These are phyloP conservation scores for Pseudozyma sp. DNA, from an alignment of 1,284 basidiomycete species.

Conservation along the genomic window DNA sequence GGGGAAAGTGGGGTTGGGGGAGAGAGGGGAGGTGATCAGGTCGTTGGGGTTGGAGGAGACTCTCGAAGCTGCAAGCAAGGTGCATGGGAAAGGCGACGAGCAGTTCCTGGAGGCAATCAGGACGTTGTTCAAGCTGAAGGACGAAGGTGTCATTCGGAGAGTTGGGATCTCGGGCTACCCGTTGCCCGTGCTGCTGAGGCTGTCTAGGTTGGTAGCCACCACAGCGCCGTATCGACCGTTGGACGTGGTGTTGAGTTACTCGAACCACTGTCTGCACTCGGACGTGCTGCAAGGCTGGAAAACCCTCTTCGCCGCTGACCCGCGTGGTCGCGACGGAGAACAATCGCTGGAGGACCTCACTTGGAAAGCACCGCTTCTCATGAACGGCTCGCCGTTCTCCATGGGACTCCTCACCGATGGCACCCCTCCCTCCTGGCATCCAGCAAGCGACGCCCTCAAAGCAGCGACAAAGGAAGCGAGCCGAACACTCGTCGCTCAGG, in stretches of 20 bases:
- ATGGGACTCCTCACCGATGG: conserved; percentile 86
- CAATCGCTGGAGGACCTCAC: conserved; percentile 14
- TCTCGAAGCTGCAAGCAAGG: conserved; percentile 74
- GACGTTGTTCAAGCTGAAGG: conserved; percentile 80
- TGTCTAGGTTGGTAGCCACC: conserved; percentile 77
- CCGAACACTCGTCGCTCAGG: conserved; percentile 23
- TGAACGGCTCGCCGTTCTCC: conserved; percentile 88
- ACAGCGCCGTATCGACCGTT: conserved; percentile 65
- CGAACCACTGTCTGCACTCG: conserved; percentile 64
- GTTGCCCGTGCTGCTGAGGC: conserved; percentile 85
- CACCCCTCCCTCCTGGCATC: conserved; percentile 84
- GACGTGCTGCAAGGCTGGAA: conserved; percentile 59
- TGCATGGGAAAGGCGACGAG: conserved; percentile 83
- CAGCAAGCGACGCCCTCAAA: conserved; percentile 75
- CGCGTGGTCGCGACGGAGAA: conserved; percentile 8
- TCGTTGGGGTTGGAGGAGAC: conserved; percentile 56
- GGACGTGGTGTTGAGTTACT: conserved; percentile 65
- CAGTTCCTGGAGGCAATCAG: conserved; percentile 79
- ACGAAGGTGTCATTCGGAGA: conserved; percentile 80
- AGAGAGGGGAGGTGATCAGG: conserved; percentile 48
- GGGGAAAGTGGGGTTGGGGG: conserved; percentile 2
- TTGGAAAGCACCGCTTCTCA: conserved; percentile 73
- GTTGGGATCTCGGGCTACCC: conserved; percentile 93
- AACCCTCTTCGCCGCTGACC: conserved; percentile 45
- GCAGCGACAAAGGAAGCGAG: conserved; percentile 68